Base-by-base conservation (phyloP, 2,329 filamentous ascomycete genomes). In the Beauveria sp. region DNA sequence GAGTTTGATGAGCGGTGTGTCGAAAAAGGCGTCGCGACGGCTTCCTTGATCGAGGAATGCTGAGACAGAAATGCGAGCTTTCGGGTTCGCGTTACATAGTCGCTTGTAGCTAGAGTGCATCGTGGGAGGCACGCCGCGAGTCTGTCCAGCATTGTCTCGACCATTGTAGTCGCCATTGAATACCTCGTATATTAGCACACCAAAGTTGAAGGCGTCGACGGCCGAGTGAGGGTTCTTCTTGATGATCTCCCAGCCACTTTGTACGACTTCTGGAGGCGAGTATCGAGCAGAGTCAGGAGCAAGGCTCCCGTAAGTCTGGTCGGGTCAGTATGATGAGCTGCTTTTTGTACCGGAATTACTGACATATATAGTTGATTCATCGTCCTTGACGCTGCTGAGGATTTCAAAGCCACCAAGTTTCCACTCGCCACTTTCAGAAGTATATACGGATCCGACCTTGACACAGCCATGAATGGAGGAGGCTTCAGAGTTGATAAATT, bases 391-490 rank as follows among this genome's bases (percentile, higher is more conserved):
- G 43, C 89, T 97, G 76, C 93, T 98, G 63, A 98, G 75, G 5
- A 96, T 84, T 67, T 99, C 95, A 67, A 99, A 96, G 0, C 95
- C 95, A 22, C 89, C 93, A 2, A 99, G 79, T 71, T 96, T 98
- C 95, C 95, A 99, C 76, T 99, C 95, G 62, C 95, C 95, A 70
- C 95, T 97, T 72, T 98, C 93, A 64, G 91, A 92, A 4, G 91
- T 95, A 74, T 93, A 99, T 66, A 99, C 82, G 0, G 93, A 96
- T 0, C 90, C 89, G 22, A 90, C 89, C 65, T 90, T 87, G 58
- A 99, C 79, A 69, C 86, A 91, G 54, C 93, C 95, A 69, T 99
- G 95, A 57, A 99, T 89, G 0, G 93, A 97, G 2, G 88, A 83
- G 3, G 93, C 95, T 67, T 99, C 95, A 53, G 90, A 87, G 70